Base-by-base conservation (phyloP, 495 filamentous ascomycete species). In the Penicillium longicatenatum region DNA sequence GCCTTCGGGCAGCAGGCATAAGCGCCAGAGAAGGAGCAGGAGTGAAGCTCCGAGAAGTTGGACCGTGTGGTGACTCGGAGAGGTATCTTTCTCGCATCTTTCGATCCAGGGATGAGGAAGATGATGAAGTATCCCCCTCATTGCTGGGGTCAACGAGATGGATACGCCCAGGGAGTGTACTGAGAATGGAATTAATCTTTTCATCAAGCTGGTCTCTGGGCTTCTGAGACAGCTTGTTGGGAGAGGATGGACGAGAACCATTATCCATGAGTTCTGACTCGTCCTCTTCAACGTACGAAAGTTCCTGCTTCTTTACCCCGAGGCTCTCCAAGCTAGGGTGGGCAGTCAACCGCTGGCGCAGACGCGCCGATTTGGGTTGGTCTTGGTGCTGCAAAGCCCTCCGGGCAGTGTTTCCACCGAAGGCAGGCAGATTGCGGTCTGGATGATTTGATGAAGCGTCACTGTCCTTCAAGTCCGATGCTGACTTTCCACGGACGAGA, bases 181-280 rank as follows among this genome's bases (percentile, higher is more conserved):
- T 85, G 9, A 98, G 80, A 47, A 98, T 89, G 19, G 89, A 86
- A 68, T 83, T 89, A 46, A 98, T 92, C 59, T 93, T 91, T 51
- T 89, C 84, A 63, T 96, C 91, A 4, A 98, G 79, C 37, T 89
- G 84, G 55, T 89, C 86, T 39, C 88, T 84, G 9, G 68, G 67
- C 64, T 79, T 79, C 42, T 69, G 72, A 20, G 66, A 63, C 21
- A 64, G 63, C 39, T 68, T 75, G 14, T 55, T 55, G 30, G 64
- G 69, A 45, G 71, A 66, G 35, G 67, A 80, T 63, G 61, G 37
- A 50, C 77, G 63, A 21, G 69, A 73, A n/a, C 52, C 60, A 29
- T 44, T 48, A 37, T 66, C 63, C 2, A 55, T 43, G 16, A 56
- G 29, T 11, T 63, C 62, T 0, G 64, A 60, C 44, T 49, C 61